A percentile compares a stretch with the other conserved stretches of the same genome.
Conservation (phyloP, 331 rosid genomes). For the Erythrophleum ivorense region DNA sequence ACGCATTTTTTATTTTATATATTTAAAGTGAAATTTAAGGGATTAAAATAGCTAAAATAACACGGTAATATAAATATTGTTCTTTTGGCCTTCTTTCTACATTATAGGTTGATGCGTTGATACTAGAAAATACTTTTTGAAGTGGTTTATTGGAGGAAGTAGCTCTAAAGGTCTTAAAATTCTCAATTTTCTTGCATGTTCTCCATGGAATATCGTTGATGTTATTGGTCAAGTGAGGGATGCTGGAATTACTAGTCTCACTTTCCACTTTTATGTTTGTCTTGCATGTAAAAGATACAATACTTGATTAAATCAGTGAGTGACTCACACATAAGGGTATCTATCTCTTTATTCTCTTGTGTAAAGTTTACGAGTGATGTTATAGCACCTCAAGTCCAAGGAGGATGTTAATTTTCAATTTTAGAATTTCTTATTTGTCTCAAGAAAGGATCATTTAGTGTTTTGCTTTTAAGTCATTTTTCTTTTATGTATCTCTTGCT, state of each 20-base stretch:
- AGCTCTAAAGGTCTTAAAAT: conserved; percentile 72
- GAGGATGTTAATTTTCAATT: conserved; percentile 19
- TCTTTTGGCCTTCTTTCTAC: conserved; percentile 40
- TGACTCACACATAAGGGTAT: conserved; percentile 28
- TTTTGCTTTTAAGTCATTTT: conserved; percentile 16
- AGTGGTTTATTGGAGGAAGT: conserved; percentile 95
- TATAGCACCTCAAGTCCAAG: neutral
- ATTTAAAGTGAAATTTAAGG: too few species aligned
- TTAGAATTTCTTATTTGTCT: conserved; percentile 5
- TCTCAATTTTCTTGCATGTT: conserved; percentile 89
- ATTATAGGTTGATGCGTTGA: conserved; percentile 83
- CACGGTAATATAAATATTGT: neutral
- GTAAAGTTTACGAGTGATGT: neutral
- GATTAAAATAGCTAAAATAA: too few species aligned
- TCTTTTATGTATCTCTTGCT: conserved; percentile 5
- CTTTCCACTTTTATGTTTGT: conserved; percentile 15
- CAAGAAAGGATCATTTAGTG: neutral
- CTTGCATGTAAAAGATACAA: neutral
- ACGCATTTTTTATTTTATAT: too few species aligned
- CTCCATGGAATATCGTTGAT: conserved; percentile 97
- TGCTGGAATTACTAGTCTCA: conserved; percentile 36
- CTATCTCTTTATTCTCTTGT: neutral
- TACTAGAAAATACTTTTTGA: conserved; percentile 91
- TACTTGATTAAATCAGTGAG: conserved; percentile 22
- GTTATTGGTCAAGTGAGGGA: conserved; percentile 77